A percentile compares a stretch with the other conserved stretches of the same genome.
Conservation (phyloP, 2,329 filamentous ascomycete species). For the Aspergillus neotritici region DNA sequence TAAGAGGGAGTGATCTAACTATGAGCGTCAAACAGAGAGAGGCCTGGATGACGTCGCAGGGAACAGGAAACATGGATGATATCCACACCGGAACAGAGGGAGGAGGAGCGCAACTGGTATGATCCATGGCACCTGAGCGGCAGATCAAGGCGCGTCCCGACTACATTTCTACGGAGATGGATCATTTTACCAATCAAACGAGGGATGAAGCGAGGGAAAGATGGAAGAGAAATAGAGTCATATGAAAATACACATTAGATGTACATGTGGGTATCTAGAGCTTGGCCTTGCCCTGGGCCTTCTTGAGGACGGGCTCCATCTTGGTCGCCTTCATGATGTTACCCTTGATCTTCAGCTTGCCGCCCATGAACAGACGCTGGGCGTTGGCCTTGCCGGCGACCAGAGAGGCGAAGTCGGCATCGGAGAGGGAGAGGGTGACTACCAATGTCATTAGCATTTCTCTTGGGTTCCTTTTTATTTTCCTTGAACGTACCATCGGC, state of each 20-base stretch:
- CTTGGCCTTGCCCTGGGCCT: constrained; percentile 78
- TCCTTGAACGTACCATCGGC: constrained; percentile 62
- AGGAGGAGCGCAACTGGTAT: too few relatives aligned
- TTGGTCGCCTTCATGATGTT: constrained; percentile 98
- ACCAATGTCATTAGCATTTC: not conserved
- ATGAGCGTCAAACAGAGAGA: too few relatives aligned
- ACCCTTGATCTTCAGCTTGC: constrained; percentile 96
- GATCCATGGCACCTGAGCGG: too few relatives aligned
- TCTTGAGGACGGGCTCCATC: constrained; percentile 87
- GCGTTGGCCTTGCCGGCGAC: constrained; percentile 85
- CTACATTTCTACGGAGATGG: too few relatives aligned
- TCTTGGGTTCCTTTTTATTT: not conserved
- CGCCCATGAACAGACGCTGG: constrained; percentile 94
- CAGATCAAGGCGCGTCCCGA: too few relatives aligned
- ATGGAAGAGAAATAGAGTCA: too few relatives aligned
- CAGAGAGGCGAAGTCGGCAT: constrained; percentile 79
- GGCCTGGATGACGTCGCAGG: too few relatives aligned
- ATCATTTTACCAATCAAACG: too few relatives aligned
- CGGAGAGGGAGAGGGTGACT: constrained; percentile 83
- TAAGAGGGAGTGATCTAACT: too few relatives aligned
- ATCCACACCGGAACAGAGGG: too few relatives aligned
- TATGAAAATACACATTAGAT: constrained; percentile 8
- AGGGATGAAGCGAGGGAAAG: too few relatives aligned
- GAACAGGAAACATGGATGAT: too few relatives aligned
- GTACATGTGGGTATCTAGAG: constrained; percentile 53